Conservation (phyloP, 305 asterid species). For the Fraxinus platypoda region DNA sequence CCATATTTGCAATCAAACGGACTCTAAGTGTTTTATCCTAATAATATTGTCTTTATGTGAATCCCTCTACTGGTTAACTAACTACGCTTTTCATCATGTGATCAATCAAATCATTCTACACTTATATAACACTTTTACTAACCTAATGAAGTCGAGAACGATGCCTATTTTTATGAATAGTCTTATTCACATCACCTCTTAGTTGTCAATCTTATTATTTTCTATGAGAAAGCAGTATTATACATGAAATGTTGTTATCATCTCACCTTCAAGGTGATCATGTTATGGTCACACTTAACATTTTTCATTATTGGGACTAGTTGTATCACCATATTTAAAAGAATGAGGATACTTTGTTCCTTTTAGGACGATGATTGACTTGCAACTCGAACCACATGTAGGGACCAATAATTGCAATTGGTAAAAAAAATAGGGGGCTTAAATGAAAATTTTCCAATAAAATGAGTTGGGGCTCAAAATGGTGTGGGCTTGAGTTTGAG, state of each 20-base stretch:
- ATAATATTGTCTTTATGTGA: background rate
- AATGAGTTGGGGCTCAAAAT: slow-evolving; percentile 20
- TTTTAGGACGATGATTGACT: background rate
- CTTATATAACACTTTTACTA: background rate
- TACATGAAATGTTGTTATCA: too few species aligned
- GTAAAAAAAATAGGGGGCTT: background rate
- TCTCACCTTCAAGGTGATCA: too few species aligned
- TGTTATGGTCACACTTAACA: background rate
- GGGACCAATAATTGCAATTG: background rate
- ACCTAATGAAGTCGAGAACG: background rate
- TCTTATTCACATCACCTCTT: background rate
- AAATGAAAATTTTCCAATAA: background rate
- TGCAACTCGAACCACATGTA: background rate
- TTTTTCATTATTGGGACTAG: background rate
- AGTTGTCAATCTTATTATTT: too few species aligned
- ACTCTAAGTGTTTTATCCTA: too few species aligned
- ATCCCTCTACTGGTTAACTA: background rate
- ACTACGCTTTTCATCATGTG: too few species aligned
- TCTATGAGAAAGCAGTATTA: too few species aligned
- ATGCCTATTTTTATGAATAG: too few species aligned
- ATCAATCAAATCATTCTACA: background rate
- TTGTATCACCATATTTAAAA: background rate
- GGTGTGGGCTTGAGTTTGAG: slow-evolving; percentile 12
- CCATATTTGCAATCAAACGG: too few species aligned
- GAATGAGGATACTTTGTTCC: background rate